These are phyloP conservation scores for Claviceps capensis DNA, from an alignment of 2,329 filamentous ascomycete species.

Conservation along the genomic window DNA sequence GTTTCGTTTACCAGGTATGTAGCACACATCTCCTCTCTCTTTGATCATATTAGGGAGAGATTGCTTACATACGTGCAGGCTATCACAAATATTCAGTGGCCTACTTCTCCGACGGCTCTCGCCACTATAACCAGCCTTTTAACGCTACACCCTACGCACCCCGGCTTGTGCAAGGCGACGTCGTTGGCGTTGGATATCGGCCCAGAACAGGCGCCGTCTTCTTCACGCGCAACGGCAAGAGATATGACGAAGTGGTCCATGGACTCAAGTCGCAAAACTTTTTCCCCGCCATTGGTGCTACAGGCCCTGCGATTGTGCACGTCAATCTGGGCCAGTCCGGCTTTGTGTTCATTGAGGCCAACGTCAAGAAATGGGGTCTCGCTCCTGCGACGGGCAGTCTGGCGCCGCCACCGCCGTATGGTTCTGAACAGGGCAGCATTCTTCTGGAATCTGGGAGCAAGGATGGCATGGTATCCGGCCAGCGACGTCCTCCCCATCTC, in stretches of 20 bases:
- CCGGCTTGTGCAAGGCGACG: slow-evolving; percentile 79
- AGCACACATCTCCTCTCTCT: background rate
- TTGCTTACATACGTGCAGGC: slow-evolving; percentile 28
- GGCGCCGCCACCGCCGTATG: slow-evolving; percentile 90
- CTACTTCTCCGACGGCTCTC: slow-evolving; percentile 76
- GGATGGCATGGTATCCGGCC: slow-evolving; percentile 36
- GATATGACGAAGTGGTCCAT: slow-evolving; percentile 85
- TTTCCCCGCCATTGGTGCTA: slow-evolving; percentile 94
- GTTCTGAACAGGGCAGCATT: slow-evolving; percentile 93
- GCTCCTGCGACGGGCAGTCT: slow-evolving; percentile 92
- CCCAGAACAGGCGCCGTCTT: slow-evolving; percentile 91
- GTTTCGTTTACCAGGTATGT: slow-evolving; percentile 79
- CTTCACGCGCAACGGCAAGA: slow-evolving; percentile 97
- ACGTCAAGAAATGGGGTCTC: slow-evolving; percentile 98
- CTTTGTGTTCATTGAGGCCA: slow-evolving; percentile 97
- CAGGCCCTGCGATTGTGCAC: slow-evolving; percentile 81
- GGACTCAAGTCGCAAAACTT: slow-evolving; percentile 92
- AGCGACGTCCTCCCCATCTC: slow-evolving; percentile 27
- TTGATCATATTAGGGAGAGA: background rate
- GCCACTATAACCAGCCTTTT: slow-evolving; percentile 90
- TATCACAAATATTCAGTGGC: slow-evolving; percentile 88
- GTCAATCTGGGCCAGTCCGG: slow-evolving; percentile 97
- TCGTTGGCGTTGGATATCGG: slow-evolving; percentile 88
- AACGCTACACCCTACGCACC: slow-evolving; percentile 67
- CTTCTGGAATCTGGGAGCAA: slow-evolving; percentile 74